Percentiles rank a stretch among this genome's conserved stretches.
These are phyloP conservation scores for Pleoardoris graminearum DNA, from an alignment of 2,329 filamentous ascomycete genomes.

Conservation along the genomic window DNA sequence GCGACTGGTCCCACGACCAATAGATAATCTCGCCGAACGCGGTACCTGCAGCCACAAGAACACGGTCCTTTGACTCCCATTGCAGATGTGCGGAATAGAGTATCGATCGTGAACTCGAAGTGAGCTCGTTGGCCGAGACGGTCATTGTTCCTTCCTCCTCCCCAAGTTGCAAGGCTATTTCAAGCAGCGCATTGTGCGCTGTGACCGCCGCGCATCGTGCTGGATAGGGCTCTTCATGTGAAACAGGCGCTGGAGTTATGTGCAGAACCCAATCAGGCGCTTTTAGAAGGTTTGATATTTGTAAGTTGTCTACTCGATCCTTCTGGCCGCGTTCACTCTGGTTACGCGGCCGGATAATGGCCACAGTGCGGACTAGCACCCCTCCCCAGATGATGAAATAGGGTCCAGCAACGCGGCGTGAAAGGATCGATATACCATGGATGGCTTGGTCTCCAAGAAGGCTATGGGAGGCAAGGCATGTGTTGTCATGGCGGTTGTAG, in stretches of 20 bases:
- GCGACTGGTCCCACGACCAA: constrained; percentile 68
- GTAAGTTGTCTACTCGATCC: constrained; percentile 10
- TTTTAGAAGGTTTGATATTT: constrained; percentile 24
- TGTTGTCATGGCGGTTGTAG: constrained; percentile 35
- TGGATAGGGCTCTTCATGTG: constrained; percentile 12
- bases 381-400: constrained; percentile 44
- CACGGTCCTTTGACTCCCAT: constrained; percentile 60
- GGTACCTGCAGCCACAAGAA: constrained; percentile 85
- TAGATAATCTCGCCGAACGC: constrained; percentile 93
- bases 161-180: constrained; percentile 44
- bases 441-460: constrained; percentile 72
- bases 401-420: constrained; percentile 23
- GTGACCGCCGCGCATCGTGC: constrained; percentile 59
- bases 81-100: constrained; percentile 81
- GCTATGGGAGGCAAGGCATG: constrained; percentile 40
- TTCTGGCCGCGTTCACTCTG: constrained; percentile 25
- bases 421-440: constrained; percentile 67
- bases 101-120: constrained; percentile 75
- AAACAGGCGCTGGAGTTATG: constrained; percentile 23
- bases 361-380: constrained; percentile 53
- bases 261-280: constrained; percentile 46
- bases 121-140: constrained; percentile 53
- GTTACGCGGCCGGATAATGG: constrained; percentile 20
- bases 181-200: constrained; percentile 81
- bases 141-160: constrained; percentile 11